Conservation (phyloP, 2,329 filamentous ascomycete genomes). For the Cladosporium sp. region DNA sequence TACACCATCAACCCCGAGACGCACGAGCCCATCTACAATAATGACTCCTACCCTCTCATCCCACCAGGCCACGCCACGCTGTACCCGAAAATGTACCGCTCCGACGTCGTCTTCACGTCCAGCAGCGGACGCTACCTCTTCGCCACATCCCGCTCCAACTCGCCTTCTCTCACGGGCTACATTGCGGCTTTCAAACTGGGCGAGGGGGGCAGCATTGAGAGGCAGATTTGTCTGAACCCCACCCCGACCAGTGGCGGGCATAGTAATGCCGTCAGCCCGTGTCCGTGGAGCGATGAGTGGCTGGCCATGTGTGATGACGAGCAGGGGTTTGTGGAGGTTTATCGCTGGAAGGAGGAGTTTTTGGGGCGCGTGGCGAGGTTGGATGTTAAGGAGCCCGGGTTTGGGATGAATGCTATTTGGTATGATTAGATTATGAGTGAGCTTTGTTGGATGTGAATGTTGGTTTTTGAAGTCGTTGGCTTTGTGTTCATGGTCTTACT, state of each 20-base stretch:
- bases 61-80: constrained; percentile 60
- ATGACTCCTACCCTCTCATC: constrained; percentile 72
- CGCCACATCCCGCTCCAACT: constrained; percentile 77
- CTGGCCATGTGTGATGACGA: constrained; percentile 86
- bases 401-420: constrained; percentile 97
- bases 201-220: constrained; percentile 64
- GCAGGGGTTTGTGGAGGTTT: constrained; percentile 82
- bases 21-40: constrained; percentile 73
- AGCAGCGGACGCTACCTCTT: constrained; percentile 71
- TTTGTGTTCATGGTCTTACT: background rate
- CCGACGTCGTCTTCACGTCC: constrained; percentile 75
- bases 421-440: constrained; percentile 66
- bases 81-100: constrained; percentile 68
- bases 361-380: constrained; percentile 71
- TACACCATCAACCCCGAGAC: constrained; percentile 74
- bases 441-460: background rate
- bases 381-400: constrained; percentile 79
- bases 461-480: too few relatives aligned
- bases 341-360: constrained; percentile 80
- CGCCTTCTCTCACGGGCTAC: constrained; percentile 72
- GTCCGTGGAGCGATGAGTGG: constrained; percentile 83
- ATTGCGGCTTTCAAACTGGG: constrained; percentile 73
- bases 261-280: constrained; percentile 81
- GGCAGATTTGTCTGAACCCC: constrained; percentile 75
- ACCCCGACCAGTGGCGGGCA: constrained; percentile 85